These are phyloP conservation scores for Coemansia sp. DNA, from an alignment of 192 early-diverging fungal species.

Conservation along the genomic window DNA sequence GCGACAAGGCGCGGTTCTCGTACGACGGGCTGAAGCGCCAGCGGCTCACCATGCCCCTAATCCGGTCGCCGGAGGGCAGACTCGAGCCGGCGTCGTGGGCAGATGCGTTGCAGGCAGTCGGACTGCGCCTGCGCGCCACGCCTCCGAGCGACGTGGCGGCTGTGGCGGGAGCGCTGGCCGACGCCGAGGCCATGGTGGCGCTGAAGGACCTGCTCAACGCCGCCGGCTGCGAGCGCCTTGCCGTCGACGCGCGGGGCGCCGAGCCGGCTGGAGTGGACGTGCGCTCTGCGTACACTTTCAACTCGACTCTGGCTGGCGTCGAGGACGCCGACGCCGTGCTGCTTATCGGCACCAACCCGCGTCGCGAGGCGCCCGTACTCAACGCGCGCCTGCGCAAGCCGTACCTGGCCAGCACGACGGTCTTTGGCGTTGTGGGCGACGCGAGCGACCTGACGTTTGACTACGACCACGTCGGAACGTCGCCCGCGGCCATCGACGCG, in stretches of 20 bases:
- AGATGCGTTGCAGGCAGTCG: slow-evolving; percentile 78
- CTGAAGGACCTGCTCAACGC: slow-evolving; percentile 95
- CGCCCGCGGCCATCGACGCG: slow-evolving; percentile 66
- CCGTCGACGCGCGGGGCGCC: slow-evolving; percentile 62
- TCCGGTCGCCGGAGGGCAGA: slow-evolving; percentile 70
- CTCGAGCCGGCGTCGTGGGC: slow-evolving; percentile 87
- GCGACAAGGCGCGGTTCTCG: slow-evolving; percentile 95
- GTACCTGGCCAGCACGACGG: slow-evolving; percentile 78
- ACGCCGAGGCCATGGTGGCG: slow-evolving; percentile 91
- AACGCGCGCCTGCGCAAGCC: slow-evolving; percentile 97
- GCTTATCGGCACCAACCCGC: slow-evolving; percentile 93
- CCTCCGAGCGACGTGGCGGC: slow-evolving; percentile 73
- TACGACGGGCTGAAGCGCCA: slow-evolving; percentile 97
- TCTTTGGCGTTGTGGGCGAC: slow-evolving; percentile 83
- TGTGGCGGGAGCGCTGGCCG: slow-evolving; percentile 89
- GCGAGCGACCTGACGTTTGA: slow-evolving; percentile 87
- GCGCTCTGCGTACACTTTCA: slow-evolving; percentile 88
- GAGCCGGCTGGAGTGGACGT: slow-evolving; percentile 70
- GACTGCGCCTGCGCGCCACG: slow-evolving; percentile 63
- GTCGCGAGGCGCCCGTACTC: slow-evolving; percentile 93
- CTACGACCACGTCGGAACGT: slow-evolving; percentile 79
- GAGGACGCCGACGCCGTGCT: slow-evolving; percentile 94
- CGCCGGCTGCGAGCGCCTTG: slow-evolving; percentile 82
- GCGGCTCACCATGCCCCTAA: slow-evolving; percentile 89
- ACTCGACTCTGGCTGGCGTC: slow-evolving; percentile 81